These are phyloP conservation scores for Penicillium hordei DNA, from an alignment of 2,329 filamentous ascomycete genomes.

Conservation along the genomic window DNA sequence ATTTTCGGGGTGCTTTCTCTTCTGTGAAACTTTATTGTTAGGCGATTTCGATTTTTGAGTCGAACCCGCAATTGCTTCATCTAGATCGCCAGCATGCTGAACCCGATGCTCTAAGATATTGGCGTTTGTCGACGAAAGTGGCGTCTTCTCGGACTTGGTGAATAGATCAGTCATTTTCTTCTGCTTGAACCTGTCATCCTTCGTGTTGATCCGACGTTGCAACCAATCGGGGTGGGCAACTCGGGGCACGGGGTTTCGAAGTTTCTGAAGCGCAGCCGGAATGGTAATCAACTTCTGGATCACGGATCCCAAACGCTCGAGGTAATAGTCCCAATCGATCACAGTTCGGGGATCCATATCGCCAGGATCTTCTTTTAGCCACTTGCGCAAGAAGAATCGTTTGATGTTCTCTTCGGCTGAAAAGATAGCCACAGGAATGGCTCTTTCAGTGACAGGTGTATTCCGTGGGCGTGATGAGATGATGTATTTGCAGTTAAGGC, in stretches of 20 bases:
- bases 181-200: conserved; percentile 97
- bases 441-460: conserved; percentile 90
- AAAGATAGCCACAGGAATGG: conserved; percentile 94
- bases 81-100: conserved; percentile 64
- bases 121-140: conserved; percentile 69
- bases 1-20: conserved; percentile 72
- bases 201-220: conserved; percentile 86
- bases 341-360: conserved; percentile 88
- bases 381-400: conserved; percentile 85
- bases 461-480: conserved; percentile 84
- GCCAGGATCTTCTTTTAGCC: conserved; percentile 87
- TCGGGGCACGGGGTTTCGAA: conserved; percentile 89
- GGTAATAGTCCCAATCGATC: conserved; percentile 96
- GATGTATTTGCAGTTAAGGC: conserved; percentile 99
- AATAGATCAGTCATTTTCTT: conserved; percentile 98
- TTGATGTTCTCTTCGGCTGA: conserved; percentile 88
- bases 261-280: conserved; percentile 90
- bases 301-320: conserved; percentile 91
- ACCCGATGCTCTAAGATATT: conserved; percentile 61
- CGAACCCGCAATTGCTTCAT: conserved; percentile 68
- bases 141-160: conserved; percentile 58
- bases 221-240: conserved; percentile 97
- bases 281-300: conserved; percentile 99
- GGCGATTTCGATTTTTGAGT: conserved; percentile 65
- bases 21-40: conserved; percentile 60